Evolutionary conservation across 257 asterid species (phyloP).

Genomic region (Nicotiana obtusifolia): DNA sequence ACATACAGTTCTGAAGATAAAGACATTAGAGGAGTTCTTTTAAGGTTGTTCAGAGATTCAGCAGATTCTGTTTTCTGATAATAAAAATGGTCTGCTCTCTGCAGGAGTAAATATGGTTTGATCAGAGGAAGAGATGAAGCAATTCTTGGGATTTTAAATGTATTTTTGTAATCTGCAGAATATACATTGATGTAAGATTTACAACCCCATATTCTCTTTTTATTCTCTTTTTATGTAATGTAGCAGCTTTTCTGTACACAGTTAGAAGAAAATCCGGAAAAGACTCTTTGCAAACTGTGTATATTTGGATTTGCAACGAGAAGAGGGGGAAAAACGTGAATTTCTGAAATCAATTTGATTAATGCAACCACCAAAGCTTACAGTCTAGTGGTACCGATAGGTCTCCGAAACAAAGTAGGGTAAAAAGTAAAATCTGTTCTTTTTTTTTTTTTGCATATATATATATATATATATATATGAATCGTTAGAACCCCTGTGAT

Average conservation of each 20-base stretch:
- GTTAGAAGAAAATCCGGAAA: neutral
- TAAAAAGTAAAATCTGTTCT: no score
- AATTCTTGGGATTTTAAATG: neutral
- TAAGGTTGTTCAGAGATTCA: neutral
- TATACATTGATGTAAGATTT: neutral
- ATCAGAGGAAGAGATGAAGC: neutral
- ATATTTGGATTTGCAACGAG: constrained; percentile 1
- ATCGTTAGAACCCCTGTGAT: no score
- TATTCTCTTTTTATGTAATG: neutral
- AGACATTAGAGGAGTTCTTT: constrained; percentile 28
- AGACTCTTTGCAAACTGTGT: neutral
- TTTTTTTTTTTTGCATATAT: no score
- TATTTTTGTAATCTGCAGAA: neutral
- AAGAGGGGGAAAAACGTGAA: neutral
- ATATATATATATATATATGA: no score
- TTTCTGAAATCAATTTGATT: neutral
- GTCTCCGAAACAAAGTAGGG: no score
- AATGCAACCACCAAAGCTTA: no score
- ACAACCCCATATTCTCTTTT: neutral
- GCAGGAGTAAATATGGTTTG: constrained; percentile 5
- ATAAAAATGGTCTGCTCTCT: neutral
- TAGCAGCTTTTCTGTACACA: neutral
- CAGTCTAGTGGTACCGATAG: no score
- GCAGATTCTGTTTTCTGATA: neutral
- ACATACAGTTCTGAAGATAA: constrained; percentile 5